These are phyloP conservation scores for Emiliania huxleyi DNA, from an alignment of 78 protist genomes.

Conservation along the genomic window DNA sequence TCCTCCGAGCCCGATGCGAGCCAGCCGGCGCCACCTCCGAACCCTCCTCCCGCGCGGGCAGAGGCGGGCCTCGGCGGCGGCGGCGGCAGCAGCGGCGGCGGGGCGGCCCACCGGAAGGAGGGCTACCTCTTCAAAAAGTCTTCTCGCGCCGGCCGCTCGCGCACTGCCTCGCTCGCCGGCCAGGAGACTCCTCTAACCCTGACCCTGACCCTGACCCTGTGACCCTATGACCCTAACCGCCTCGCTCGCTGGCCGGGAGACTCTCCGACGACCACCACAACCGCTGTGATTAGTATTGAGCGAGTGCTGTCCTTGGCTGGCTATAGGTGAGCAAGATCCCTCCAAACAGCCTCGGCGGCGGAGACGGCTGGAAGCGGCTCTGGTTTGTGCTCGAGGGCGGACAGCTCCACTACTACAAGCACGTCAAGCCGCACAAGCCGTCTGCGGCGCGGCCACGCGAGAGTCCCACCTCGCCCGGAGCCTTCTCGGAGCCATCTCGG, in stretches of 20 bases:
- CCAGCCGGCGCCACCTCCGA: too few relatives aligned
- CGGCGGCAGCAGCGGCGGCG: background rate
- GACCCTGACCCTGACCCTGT: background rate
- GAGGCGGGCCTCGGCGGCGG: too few relatives aligned
- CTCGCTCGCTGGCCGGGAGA: too few relatives aligned
- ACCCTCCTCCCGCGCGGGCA: too few relatives aligned
- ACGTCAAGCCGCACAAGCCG: background rate
- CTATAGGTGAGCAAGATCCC: background rate
- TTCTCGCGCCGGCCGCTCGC: background rate
- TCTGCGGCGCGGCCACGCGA: too few relatives aligned
- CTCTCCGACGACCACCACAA: too few relatives aligned
- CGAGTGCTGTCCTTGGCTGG: too few relatives aligned
- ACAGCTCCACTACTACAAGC: background rate
- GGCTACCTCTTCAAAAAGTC: background rate
- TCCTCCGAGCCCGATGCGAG: too few relatives aligned
- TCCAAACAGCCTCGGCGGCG: background rate
- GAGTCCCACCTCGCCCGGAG: too few relatives aligned
- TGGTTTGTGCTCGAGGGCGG: background rate
- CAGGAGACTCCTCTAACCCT: background rate
- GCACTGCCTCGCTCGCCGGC: background rate
- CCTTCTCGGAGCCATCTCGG: too few relatives aligned
- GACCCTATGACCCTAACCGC: too few relatives aligned
- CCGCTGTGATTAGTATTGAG: too few relatives aligned
- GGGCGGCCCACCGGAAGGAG: background rate
- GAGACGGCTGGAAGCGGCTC: slow-evolving; percentile 6